Evolutionary conservation across 2,329 filamentous ascomycete species (phyloP).

Genomic region (Verticillium nonalfalfae): DNA sequence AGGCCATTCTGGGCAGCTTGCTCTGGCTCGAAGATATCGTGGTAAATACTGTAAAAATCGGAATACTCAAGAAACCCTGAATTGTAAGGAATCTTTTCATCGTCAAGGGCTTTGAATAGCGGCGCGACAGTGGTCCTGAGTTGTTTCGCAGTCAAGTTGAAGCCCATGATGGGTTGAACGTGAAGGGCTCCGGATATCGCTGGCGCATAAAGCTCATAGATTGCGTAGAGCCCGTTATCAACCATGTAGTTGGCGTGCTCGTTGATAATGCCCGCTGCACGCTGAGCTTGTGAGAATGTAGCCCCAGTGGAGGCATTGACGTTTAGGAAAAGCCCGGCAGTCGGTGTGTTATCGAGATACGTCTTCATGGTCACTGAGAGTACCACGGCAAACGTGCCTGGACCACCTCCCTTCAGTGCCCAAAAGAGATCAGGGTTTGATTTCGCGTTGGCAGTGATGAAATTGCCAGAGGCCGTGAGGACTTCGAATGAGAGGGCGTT

Average conservation of each 20-base stretch:
- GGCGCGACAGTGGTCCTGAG: constrained; percentile 5
- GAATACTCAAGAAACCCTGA: constrained; percentile 4
- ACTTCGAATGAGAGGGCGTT: constrained; percentile 40
- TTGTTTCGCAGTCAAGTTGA: constrained; percentile 10
- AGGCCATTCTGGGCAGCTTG: constrained; percentile 10
- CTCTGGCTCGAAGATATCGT: constrained; percentile 10
- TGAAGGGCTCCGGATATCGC: constrained; percentile 6
- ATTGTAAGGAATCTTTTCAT: constrained; percentile 7
- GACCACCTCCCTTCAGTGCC: constrained; percentile 48
- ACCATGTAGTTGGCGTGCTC: constrained; percentile 8
- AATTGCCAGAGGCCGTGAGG: constrained; percentile 35
- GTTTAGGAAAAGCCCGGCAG: constrained; percentile 26
- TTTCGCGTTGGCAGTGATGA: constrained; percentile 34
- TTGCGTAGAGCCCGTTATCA: constrained; percentile 8
- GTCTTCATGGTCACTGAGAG: constrained; percentile 46
- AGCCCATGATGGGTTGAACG: constrained; percentile 13
- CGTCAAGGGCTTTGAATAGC: constrained; percentile 5
- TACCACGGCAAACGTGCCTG: constrained; percentile 45
- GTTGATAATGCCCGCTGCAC: constrained; percentile 7
- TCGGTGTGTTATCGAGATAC: constrained; percentile 34
- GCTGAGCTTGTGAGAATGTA: constrained; percentile 4
- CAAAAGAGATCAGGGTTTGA: constrained; percentile 49
- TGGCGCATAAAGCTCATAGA: constrained; percentile 10
- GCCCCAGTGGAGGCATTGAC: constrained; percentile 8
- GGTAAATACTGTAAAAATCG: constrained; percentile 9